phyloP scores from a whole-genome alignment of 495 filamentous ascomycete species.

The Talaromyces adpressus region DNA sequence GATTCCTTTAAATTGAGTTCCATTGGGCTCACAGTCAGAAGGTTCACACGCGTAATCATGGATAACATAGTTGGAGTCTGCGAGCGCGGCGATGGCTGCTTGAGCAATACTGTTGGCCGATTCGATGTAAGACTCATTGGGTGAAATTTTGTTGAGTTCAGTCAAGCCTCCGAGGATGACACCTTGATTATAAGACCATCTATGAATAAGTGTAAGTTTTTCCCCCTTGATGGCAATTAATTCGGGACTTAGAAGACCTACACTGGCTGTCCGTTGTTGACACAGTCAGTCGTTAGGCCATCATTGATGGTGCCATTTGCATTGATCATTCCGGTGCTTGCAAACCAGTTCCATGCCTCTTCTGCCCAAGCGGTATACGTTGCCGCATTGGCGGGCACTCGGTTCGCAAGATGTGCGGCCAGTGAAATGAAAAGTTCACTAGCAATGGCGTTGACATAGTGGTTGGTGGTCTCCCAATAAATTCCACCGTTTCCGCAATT shows the following conservation, averaged over 20 bases:
- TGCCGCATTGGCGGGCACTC: constrained; percentile 38
- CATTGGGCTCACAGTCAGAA: constrained; percentile 46
- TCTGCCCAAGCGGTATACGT: constrained; percentile 52
- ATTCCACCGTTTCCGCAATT: constrained; percentile 46
- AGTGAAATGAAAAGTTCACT: constrained; percentile 69
- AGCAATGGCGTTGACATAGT: constrained; percentile 63
- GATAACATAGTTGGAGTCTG: constrained; percentile 47
- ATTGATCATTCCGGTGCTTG: constrained; percentile 57
- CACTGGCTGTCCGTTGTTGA: constrained; percentile 55
- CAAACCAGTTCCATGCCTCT: constrained; percentile 64
- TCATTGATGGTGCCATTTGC: constrained; percentile 63
- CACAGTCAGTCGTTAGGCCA: constrained; percentile 54
- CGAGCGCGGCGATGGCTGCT: constrained; percentile 50
- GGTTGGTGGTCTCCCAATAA: constrained; percentile 57
- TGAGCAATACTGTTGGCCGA: constrained; percentile 58
- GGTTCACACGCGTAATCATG: constrained; percentile 57
- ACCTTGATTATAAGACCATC: constrained; percentile 77
- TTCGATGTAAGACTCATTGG: constrained; percentile 43
- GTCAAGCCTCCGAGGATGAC: constrained; percentile 67
- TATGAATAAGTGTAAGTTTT: constrained; percentile 2
- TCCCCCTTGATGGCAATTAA: neutral
- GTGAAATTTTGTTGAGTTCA: constrained; percentile 52
- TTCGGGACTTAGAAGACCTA: constrained; percentile 8
- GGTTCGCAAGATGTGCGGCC: constrained; percentile 67
- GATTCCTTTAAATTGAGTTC: constrained; percentile 70